Percentiles rank a stretch among this genome's conserved stretches.
Conservation (phyloP, 495 filamentous ascomycete genomes). For the Neurospora discreta region DNA sequence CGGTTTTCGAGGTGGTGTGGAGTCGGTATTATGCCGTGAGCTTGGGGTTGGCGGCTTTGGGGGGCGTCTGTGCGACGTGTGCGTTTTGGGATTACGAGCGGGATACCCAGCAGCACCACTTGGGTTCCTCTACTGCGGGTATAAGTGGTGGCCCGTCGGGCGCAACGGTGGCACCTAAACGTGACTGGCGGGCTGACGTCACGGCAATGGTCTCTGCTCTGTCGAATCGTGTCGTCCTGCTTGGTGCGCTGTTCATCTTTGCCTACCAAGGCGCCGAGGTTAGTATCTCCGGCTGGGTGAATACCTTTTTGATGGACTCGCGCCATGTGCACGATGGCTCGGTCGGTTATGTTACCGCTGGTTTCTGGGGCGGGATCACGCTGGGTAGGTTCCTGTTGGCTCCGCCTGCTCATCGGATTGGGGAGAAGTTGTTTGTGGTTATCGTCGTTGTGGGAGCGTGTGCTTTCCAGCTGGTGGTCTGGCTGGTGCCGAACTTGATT, state of each 20-base stretch:
- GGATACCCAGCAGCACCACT: neutral
- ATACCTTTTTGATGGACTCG: constrained; percentile 62
- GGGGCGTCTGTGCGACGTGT: constrained; percentile 40
- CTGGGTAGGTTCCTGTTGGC: constrained; percentile 59
- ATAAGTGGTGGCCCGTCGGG: constrained; percentile 2
- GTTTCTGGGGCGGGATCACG: constrained; percentile 77
- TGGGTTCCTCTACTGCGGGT: constrained; percentile 1
- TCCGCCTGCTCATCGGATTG: constrained; percentile 49
- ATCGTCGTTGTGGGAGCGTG: constrained; percentile 47
- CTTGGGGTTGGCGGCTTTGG: constrained; percentile 38
- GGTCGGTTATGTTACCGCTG: constrained; percentile 72
- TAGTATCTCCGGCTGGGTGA: constrained; percentile 70
- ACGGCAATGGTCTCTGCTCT: constrained; percentile 31
- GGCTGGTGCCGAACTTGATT: constrained; percentile 61
- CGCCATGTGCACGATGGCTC: constrained; percentile 52
- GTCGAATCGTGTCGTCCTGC: constrained; percentile 48
- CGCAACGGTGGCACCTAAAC: too few relatives aligned
- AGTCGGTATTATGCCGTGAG: constrained; percentile 50
- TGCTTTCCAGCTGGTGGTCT: constrained; percentile 59
- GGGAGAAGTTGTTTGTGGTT: constrained; percentile 58
- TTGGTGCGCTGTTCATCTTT: constrained; percentile 70
- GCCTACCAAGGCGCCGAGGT: constrained; percentile 74
- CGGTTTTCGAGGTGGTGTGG: constrained; percentile 36
- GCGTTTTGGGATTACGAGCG: constrained; percentile 50
- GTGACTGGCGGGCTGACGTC: constrained; percentile 2